Base-by-base conservation (phyloP, 2,329 filamentous ascomycete species). In the Metarhizium humberi region DNA sequence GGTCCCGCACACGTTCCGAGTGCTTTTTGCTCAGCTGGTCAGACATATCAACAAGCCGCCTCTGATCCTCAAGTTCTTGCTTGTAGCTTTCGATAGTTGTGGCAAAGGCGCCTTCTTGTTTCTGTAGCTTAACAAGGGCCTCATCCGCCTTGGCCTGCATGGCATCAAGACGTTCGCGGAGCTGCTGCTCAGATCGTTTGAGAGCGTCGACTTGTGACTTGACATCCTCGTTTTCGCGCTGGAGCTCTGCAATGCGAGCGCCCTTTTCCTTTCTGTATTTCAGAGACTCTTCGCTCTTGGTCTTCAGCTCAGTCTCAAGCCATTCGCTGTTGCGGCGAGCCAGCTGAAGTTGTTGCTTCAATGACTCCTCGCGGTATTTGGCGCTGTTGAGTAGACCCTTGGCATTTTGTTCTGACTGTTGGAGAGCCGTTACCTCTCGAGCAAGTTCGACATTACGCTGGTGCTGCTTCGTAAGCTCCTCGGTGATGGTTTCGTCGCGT, bases 241-340 rank as follows among this genome's bases (percentile, higher is more conserved):
- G 89, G 32, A 99, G 81, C 64, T 95, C 89, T 8, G 91, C 82
- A 62, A 97, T 90, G 43, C 89, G 87, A 1, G 90, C 86, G 59
- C 89, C 89, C 78, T 96, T 97, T 68, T 99, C 94, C 67, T 96
- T 97, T 59, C 94, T 85, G 71, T 88, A 92, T 66, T 92, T 96
- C 61, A 92, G 81, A 50, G 90, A 85, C 67, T 99, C 94, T 8
- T 86, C 82, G 58, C 82, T 86, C 73, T 96, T 95, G 0, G 89
- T 92, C 75, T 95, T 92, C 25, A 97, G 80, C 70, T 99, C 94
- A 46, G 80, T 85, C 66, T 96, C 90, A 55, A 94, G 87, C 88
- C 91, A 99, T 63, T 97, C 92, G 60, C 90, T 89, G 73, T 91
- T 96, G 65, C 87, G 88, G 68, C 90, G 91, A 18, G 92, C 84